These are phyloP conservation scores for Babesia bovis DNA, from an alignment of 169 alveolate genomes.

Conservation along the genomic window DNA sequence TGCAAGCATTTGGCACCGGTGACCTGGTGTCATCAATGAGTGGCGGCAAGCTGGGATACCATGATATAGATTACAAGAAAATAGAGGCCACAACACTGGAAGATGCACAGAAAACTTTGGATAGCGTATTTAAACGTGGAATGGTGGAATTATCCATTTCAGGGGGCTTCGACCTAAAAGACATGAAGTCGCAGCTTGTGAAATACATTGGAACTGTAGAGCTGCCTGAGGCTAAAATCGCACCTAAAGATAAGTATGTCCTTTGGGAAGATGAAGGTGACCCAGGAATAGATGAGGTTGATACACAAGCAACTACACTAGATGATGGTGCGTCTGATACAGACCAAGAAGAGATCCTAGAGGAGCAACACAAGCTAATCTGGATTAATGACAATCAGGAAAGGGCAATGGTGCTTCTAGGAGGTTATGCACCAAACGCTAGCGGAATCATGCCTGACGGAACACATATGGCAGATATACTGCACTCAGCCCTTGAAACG, in stretches of 20 bases:
- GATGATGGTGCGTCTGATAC: neutral
- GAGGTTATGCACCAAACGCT: conserved; percentile 80
- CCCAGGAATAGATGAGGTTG: neutral
- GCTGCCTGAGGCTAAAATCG: conserved; percentile 4
- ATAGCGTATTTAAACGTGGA: conserved; percentile 32
- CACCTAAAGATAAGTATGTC: conserved; percentile 1
- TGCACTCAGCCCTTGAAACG: conserved; percentile 38
- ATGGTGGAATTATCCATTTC: conserved; percentile 35
- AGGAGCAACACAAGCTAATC: conserved; percentile 54
- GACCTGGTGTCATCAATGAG: conserved; percentile 71
- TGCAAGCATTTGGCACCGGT: conserved; percentile 69
- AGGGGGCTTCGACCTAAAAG: conserved; percentile 19
- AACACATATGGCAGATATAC: conserved; percentile 63
- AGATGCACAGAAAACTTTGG: conserved; percentile 47
- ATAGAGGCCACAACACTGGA: conserved; percentile 46
- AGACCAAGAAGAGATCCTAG: neutral
- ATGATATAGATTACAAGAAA: conserved; percentile 51
- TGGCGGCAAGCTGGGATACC: conserved; percentile 67
- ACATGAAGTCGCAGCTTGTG: conserved; percentile 29
- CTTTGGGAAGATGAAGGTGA: neutral
- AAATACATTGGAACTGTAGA: conserved; percentile 41
- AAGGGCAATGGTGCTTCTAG: conserved; percentile 79
- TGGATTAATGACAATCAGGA: conserved; percentile 76
- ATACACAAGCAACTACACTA: neutral
- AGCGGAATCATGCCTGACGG: conserved; percentile 81